phyloP scores from a whole-genome alignment of 2,329 filamentous ascomycete genomes.

The Fusarium mexicanum region DNA sequence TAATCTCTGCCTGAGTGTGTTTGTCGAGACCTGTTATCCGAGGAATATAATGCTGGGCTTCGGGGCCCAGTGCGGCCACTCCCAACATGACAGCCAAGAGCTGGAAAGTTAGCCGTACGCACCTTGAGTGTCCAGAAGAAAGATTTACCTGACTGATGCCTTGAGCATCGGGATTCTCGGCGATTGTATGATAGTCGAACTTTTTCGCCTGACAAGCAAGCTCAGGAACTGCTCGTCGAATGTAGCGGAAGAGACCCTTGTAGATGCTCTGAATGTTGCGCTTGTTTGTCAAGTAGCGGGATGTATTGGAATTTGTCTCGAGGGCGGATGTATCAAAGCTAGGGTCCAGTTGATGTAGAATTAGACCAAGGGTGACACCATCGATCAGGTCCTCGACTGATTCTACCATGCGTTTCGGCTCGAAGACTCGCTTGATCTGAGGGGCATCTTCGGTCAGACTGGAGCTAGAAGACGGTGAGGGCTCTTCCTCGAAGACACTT shows the following conservation, averaged over 20 bases:
- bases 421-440: conserved; percentile 53
- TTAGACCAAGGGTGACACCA: conserved; percentile 63
- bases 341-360: conserved; percentile 67
- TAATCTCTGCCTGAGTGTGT: conserved; percentile 56
- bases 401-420: conserved; percentile 57
- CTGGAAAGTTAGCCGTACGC: conserved; percentile 47
- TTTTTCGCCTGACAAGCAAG: conserved; percentile 62
- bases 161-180: conserved; percentile 64
- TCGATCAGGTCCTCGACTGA: conserved; percentile 64
- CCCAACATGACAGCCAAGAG: conserved; percentile 70
- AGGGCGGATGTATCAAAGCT: conserved; percentile 66
- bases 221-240: conserved; percentile 62
- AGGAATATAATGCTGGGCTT: conserved; percentile 63
- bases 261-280: conserved; percentile 64
- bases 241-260: conserved; percentile 64
- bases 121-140: background rate
- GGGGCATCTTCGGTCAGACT: conserved; percentile 19
- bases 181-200: conserved; percentile 66
- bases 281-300: conserved; percentile 59
- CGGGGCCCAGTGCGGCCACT: conserved; percentile 68
- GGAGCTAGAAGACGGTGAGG: conserved; percentile 4
- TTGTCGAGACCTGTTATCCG: conserved; percentile 55
- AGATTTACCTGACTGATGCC: conserved; percentile 61
- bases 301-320: conserved; percentile 55
- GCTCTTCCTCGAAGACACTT: conserved; percentile 36